Evolutionary conservation across 495 filamentous ascomycete species (phyloP).

Genomic region (Elaphomyces granulatus): DNA sequence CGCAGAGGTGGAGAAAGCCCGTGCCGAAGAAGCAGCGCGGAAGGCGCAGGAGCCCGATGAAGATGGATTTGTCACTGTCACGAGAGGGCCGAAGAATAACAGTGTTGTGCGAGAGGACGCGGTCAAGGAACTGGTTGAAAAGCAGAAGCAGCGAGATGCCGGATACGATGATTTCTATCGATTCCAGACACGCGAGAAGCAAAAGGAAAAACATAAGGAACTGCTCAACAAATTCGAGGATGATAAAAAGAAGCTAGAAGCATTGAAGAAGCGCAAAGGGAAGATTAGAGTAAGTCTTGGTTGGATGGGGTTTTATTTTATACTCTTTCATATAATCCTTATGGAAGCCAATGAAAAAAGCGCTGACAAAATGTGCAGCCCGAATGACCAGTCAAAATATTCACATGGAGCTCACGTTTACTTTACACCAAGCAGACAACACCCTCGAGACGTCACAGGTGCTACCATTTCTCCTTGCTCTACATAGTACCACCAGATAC

Average conservation of each 20-base stretch:
- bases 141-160: slow-evolving; percentile 56
- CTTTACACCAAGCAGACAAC: too few species aligned
- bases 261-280: slow-evolving; percentile 36
- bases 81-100: slow-evolving; percentile 54
- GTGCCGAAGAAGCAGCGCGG: slow-evolving; percentile 44
- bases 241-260: slow-evolving; percentile 38
- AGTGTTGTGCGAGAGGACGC: slow-evolving; percentile 62
- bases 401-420: background rate
- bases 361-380: slow-evolving; percentile 21
- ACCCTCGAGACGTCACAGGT: too few species aligned
- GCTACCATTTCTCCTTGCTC: background rate
- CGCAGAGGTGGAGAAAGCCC: slow-evolving; percentile 48
- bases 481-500: background rate
- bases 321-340: slow-evolving; percentile 1
- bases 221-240: slow-evolving; percentile 42
- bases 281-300: slow-evolving; percentile 36
- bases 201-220: slow-evolving; percentile 64
- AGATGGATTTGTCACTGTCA: slow-evolving; percentile 91
- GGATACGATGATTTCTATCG: slow-evolving; percentile 75
- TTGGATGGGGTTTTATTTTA: too few species aligned
- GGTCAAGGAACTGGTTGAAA: slow-evolving; percentile 53
- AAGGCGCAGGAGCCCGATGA: slow-evolving; percentile 69
- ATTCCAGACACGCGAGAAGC: slow-evolving; percentile 81
- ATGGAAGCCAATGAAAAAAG: background rate
- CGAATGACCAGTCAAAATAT: slow-evolving; percentile 19